A percentile compares a stretch with the other conserved stretches of the same genome.
These are phyloP conservation scores for Fusarium sp. DNA, from an alignment of 2,329 filamentous ascomycete species.

Conservation along the genomic window DNA sequence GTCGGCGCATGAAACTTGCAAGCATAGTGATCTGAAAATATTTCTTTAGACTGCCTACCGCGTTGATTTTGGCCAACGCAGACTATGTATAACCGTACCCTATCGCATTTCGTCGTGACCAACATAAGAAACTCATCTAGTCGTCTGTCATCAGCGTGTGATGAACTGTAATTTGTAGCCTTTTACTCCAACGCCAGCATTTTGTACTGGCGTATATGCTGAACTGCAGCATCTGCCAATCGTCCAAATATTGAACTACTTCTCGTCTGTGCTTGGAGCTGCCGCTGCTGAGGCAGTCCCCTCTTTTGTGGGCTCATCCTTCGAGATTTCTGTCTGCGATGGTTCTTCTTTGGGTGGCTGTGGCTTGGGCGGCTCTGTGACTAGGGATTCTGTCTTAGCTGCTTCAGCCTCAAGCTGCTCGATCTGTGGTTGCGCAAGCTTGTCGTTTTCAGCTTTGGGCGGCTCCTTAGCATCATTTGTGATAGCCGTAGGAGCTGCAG, in stretches of 20 bases:
- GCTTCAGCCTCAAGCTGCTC: neutral
- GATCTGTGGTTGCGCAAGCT: neutral
- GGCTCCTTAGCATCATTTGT: neutral
- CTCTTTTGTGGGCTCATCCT: neutral
- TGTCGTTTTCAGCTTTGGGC: conserved; percentile 1
- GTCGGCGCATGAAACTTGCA: neutral
- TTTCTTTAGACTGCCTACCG: conserved; percentile 1
- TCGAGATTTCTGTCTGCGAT: neutral
- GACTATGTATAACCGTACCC: conserved; percentile 9
- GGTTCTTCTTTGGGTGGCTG: neutral
- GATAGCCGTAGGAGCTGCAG: neutral
- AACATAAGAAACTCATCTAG: conserved; percentile 36
- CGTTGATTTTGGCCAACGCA: conserved; percentile 1
- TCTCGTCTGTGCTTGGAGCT: conserved; percentile 1
- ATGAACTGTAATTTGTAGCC: conserved; percentile 7
- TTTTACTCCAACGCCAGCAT: neutral
- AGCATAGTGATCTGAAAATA: neutral
- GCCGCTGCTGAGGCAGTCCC: neutral
- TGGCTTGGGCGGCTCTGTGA: neutral
- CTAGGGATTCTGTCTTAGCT: neutral
- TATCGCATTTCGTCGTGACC: conserved; percentile 21
- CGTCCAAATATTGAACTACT: neutral
- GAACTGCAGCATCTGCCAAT: neutral
- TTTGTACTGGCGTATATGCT: neutral
- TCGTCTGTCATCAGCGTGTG: conserved; percentile 16